Evolutionary conservation across 2,329 filamentous ascomycete species (phyloP).

Genomic region (Fusarium abutilonis): DNA sequence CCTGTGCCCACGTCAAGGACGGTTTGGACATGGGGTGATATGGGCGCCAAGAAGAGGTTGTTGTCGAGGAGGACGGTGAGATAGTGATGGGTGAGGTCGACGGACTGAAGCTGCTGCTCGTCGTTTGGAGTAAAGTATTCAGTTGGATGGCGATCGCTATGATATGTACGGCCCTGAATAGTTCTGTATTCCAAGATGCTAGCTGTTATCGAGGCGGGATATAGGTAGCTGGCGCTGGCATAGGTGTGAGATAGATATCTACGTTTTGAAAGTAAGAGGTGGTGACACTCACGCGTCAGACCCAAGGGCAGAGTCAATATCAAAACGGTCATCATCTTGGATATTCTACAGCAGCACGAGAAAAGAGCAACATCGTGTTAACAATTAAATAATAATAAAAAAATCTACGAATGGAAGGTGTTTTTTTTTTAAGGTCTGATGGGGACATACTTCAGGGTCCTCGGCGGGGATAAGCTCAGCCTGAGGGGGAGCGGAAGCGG

Average conservation of each 20-base stretch:
- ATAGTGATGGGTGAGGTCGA: slow-evolving; percentile 42
- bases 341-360: slow-evolving; percentile 8
- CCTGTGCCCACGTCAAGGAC: slow-evolving; percentile 43
- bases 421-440: not conserved
- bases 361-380: slow-evolving; percentile 14
- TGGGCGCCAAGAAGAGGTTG: slow-evolving; percentile 38
- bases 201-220: slow-evolving; percentile 34
- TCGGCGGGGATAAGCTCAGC: slow-evolving; percentile 38
- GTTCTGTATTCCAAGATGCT: slow-evolving; percentile 41
- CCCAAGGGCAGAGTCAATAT: slow-evolving; percentile 39
- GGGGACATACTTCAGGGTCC: slow-evolving; percentile 32
- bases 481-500: slow-evolving; percentile 22
- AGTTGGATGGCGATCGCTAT: slow-evolving; percentile 35
- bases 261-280: not conserved
- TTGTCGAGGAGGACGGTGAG: slow-evolving; percentile 37
- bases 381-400: slow-evolving; percentile 1
- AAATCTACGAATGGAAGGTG: not conserved
- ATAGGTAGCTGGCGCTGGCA: slow-evolving; percentile 34
- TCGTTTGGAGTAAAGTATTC: slow-evolving; percentile 42
- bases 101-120: slow-evolving; percentile 38
- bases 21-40: slow-evolving; percentile 29
- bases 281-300: slow-evolving; percentile 35
- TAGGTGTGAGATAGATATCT: slow-evolving; percentile 1
- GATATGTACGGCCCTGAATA: slow-evolving; percentile 39
- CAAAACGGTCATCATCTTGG: slow-evolving; percentile 26